phyloP scores from a whole-genome alignment of 306 rosid genomes.

The Pterocarpus santalinus region DNA sequence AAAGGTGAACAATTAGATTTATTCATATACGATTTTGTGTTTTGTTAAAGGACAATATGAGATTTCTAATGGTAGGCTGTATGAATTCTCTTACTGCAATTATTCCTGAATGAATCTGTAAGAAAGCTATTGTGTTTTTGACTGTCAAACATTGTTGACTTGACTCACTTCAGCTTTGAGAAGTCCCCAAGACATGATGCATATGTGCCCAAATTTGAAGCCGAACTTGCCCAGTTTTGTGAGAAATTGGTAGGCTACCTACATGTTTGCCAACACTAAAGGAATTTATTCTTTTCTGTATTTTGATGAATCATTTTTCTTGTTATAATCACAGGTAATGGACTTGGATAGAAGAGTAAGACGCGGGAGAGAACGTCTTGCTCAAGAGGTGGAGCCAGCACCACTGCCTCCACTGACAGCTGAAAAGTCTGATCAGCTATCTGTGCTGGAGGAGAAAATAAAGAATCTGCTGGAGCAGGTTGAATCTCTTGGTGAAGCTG shows the following conservation, averaged over 20 bases:
- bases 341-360: slow-evolving; percentile 98
- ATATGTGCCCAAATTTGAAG: slow-evolving; percentile 87
- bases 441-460: slow-evolving; percentile 94
- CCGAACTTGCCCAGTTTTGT: slow-evolving; percentile 93
- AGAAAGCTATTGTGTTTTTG: neutral
- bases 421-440: slow-evolving; percentile 86
- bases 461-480: slow-evolving; percentile 97
- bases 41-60: slow-evolving; percentile 1
- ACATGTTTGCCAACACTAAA: neutral
- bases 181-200: slow-evolving; percentile 91
- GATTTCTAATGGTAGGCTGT: slow-evolving; percentile 12
- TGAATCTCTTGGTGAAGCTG: slow-evolving; percentile 98
- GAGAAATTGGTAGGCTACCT: slow-evolving; percentile 82
- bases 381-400: slow-evolving; percentile 96
- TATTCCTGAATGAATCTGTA: slow-evolving; percentile 7
- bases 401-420: slow-evolving; percentile 84
- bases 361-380: slow-evolving; percentile 96
- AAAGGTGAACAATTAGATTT: slow-evolving; percentile 67
- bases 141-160: slow-evolving; percentile 34
- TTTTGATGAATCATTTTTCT: slow-evolving; percentile 29
- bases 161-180: slow-evolving; percentile 73
- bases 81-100: slow-evolving; percentile 16
- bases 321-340: slow-evolving; percentile 71
- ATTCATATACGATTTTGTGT: slow-evolving; percentile 29
- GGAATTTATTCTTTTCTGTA: slow-evolving; percentile 24